These are phyloP conservation scores for Cyclospora cayetanensis DNA, from an alignment of 169 alveolate genomes.

Conservation along the genomic window DNA sequence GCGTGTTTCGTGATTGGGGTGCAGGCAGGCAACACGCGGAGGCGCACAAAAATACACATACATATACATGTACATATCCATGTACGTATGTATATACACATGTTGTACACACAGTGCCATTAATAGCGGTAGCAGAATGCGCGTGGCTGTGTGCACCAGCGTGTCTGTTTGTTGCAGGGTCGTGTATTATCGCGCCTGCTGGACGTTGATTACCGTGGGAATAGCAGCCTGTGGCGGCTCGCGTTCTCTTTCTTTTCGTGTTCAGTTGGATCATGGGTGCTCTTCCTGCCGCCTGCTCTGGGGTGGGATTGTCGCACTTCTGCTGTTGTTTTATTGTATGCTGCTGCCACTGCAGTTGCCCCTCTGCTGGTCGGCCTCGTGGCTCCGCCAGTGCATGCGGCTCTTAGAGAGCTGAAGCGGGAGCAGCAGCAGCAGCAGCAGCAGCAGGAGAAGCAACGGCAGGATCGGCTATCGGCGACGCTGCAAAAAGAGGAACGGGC, in stretches of 20 bases:
- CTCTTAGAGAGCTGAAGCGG: background rate
- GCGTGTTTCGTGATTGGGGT: too few species aligned
- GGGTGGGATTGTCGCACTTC: background rate
- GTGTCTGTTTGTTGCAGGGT: background rate
- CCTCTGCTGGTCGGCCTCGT: background rate
- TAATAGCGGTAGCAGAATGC: too few species aligned
- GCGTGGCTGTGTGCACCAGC: background rate
- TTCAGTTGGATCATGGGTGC: background rate
- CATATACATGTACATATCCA: too few species aligned
- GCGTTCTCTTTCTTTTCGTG: background rate
- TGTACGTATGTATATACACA: too few species aligned
- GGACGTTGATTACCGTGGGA: background rate
- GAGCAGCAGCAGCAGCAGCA: conserved; percentile 16
- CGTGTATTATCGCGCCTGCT: background rate
- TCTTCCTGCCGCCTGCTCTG: background rate
- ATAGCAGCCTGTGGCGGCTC: background rate
- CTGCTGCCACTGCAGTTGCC: background rate
- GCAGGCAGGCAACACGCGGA: too few species aligned
- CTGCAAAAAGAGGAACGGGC: background rate
- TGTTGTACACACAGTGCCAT: too few species aligned
- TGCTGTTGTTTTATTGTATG: background rate
- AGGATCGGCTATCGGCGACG: too few species aligned
- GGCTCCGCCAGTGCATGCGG: background rate
- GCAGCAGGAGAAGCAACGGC: conserved; percentile 14
- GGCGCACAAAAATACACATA: too few species aligned